Evolutionary conservation across 2,329 filamentous ascomycete genomes (phyloP), one percentile per base, ranked within the genome.

Genomic region (Thelonectria rubi): DNA sequence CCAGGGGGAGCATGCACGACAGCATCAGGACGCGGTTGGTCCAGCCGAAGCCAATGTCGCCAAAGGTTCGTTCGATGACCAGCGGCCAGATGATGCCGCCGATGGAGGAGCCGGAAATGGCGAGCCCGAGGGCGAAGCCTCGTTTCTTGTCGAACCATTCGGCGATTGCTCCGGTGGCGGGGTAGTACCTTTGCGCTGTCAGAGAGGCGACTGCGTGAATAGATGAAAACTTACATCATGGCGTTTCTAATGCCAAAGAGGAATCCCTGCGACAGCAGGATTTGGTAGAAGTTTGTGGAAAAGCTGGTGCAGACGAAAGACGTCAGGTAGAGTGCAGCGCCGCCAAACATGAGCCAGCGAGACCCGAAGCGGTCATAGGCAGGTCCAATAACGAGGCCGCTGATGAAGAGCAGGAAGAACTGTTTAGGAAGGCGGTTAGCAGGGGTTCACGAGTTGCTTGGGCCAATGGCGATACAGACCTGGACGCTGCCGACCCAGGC

Each of bases 401-500:
- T 71, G 10, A 79, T 65, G 39, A 81, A 72, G 39, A 81, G 70
- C 5, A 81, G 63, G 59, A 77, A 81, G 0, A 74, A 71, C 69
- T 80, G 69, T 3, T 73, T 26, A 7, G 7, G 26, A 17, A 12
- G 10, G 40, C 15, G 32, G 39, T 30, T 3, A 39, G 5, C 11
- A 7, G n/a, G 11, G 7, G 5, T 6, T 18, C 2, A 12, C 6
- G 5, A 14, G 4, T 15, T 2, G 6, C 9, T 4, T 15, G 1
- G n/a, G 4, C 2, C 8, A 18, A 2, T 17, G 7, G 7, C 8
- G n/a, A 11, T 51, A 24, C 42, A 21, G 67, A 70, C 70, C 60
- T 74, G 74, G 20, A 68, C 30, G 48, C 72, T 69, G 12, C 81
- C 80, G 45, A 82, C 80, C 79, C 79, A 82, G 18, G 78, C 75